phyloP scores from a whole-genome alignment of 2,329 filamentous ascomycete species.

The Xylaria sp. region DNA sequence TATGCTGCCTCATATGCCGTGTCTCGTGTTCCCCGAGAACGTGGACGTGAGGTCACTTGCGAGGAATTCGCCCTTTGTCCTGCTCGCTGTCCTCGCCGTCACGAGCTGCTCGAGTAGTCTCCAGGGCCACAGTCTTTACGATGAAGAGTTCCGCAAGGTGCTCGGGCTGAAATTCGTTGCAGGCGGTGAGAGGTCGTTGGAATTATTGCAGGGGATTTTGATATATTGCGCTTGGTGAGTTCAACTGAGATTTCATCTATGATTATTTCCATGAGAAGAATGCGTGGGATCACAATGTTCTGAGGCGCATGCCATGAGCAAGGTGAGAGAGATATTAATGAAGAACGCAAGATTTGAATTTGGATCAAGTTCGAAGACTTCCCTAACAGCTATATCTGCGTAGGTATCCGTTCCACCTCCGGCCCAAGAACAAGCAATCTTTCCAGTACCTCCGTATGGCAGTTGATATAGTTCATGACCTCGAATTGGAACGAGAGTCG shows the following conservation, averaged over 20 bases:
- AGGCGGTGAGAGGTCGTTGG: conserved; percentile 65
- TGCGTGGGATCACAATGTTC: neutral
- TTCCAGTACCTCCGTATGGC: conserved; percentile 64
- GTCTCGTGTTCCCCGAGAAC: conserved; percentile 54
- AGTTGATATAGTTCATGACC: conserved; percentile 60
- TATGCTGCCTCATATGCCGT: conserved; percentile 56
- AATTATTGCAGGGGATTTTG: conserved; percentile 66
- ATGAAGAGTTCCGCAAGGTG: conserved; percentile 67
- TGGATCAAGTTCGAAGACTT: neutral
- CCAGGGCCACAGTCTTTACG: conserved; percentile 64
- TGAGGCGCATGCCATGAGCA: neutral
- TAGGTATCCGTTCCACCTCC: conserved; percentile 66
- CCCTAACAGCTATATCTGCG: conserved; percentile 8
- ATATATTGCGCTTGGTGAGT: conserved; percentile 67
- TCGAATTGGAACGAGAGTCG: conserved; percentile 59
- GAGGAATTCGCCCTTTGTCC: conserved; percentile 60
- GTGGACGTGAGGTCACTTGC: conserved; percentile 58
- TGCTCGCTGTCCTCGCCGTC: conserved; percentile 64
- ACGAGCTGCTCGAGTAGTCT: conserved; percentile 60
- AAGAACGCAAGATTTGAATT: neutral
- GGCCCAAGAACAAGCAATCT: conserved; percentile 61
- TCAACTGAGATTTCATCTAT: neutral
- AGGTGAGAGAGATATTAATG: neutral
- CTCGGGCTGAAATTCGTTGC: conserved; percentile 67
- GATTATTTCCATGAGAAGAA: neutral